Conservation (phyloP, 2,329 filamentous ascomycete species). For the Claviceps digitariae region DNA sequence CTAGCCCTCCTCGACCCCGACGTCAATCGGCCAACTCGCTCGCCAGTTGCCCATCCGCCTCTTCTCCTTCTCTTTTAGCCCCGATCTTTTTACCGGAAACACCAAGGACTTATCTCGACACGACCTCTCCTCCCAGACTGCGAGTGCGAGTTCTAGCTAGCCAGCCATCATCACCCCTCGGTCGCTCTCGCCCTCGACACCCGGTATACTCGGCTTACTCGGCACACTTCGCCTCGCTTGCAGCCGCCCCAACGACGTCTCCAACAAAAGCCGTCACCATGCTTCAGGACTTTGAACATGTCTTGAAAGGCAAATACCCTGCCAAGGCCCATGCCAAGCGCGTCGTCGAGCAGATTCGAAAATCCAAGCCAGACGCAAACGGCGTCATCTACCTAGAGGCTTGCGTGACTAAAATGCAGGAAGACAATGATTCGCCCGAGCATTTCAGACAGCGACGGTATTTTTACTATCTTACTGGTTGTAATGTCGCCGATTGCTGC, state of each 20-base stretch:
- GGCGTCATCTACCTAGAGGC: constrained; percentile 83
- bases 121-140: background rate
- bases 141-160: background rate
- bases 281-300: constrained; percentile 32
- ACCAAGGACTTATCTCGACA: background rate
- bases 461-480: constrained; percentile 93
- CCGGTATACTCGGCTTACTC: background rate
- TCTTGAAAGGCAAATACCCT: constrained; percentile 56
- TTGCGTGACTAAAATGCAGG: constrained; percentile 64
- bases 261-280: constrained; percentile 9
- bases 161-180: background rate
- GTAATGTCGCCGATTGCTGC: constrained; percentile 63
- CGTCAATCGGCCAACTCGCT: background rate
- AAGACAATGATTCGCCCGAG: constrained; percentile 76
- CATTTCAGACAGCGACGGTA: constrained; percentile 82
- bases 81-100: background rate
- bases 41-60: background rate
- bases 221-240: background rate
- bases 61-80: background rate
- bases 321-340: constrained; percentile 76
- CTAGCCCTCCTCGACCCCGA: background rate
- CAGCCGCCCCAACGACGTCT: background rate
- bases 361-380: constrained; percentile 45
- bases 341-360: constrained; percentile 66
- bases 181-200: background rate